phyloP scores from a whole-genome alignment of 345 rosid genomes.

The Nasturtium officinale region DNA sequence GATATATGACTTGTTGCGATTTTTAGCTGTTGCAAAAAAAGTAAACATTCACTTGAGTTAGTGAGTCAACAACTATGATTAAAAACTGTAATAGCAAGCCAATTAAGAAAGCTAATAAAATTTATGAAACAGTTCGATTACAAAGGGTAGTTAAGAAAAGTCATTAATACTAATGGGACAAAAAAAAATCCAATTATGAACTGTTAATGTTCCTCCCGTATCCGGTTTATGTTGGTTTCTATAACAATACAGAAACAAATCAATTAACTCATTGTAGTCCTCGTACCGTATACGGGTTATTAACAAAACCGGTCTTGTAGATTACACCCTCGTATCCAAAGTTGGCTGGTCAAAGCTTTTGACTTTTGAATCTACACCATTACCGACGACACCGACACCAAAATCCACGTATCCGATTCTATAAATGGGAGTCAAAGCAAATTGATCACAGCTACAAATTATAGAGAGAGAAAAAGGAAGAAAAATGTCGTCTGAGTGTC shows the following conservation, averaged over 20 bases:
- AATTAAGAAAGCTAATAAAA: background rate
- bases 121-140: background rate
- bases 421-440: slow-evolving; percentile 18
- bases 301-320: no score
- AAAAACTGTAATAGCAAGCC: background rate
- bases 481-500: slow-evolving; percentile 31
- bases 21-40: background rate
- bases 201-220: background rate
- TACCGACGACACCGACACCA: slow-evolving; percentile 23
- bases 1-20: background rate
- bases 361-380: slow-evolving; percentile 9
- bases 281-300: no score
- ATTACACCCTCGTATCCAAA: no score
- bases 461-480: background rate
- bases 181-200: background rate
- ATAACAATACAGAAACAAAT: no score
- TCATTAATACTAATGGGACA: background rate
- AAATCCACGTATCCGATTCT: slow-evolving; percentile 1
- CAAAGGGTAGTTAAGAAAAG: background rate
- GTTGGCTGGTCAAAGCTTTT: background rate
- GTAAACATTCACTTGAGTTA: background rate
- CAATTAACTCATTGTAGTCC: no score
- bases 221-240: background rate
- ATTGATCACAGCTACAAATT: slow-evolving; percentile 9
- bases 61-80: background rate